Percentiles rank a stretch among this genome's conserved stretches.
These are phyloP conservation scores for Mucor circinelloides DNA, from an alignment of 371 early-diverging fungal genomes.

Conservation along the genomic window DNA sequence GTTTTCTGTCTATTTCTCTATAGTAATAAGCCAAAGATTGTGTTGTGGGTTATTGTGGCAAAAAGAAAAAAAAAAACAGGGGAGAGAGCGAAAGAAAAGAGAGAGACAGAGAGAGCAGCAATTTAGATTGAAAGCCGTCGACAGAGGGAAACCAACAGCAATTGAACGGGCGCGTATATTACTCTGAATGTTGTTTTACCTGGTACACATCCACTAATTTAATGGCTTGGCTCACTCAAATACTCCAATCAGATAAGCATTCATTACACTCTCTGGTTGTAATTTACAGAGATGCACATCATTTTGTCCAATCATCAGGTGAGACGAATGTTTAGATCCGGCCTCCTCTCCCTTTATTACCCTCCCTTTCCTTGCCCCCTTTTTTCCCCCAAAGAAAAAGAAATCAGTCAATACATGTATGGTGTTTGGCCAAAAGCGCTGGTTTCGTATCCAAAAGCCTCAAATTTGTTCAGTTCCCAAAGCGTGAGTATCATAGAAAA, in stretches of 20 bases:
- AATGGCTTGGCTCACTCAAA: too few species aligned
- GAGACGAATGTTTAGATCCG: background rate
- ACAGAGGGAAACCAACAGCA: background rate
- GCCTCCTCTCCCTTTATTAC: background rate
- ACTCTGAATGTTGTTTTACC: too few species aligned
- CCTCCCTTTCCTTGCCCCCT: too few species aligned
- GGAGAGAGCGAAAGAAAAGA: background rate
- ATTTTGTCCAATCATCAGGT: background rate
- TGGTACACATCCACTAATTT: too few species aligned
- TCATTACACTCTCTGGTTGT: background rate
- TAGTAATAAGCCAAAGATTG: background rate
- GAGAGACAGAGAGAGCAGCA: background rate
- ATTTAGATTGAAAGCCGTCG: background rate
- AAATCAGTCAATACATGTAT: background rate
- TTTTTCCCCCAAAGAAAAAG: too few species aligned
- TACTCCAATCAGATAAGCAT: too few species aligned
- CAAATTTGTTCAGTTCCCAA: background rate
- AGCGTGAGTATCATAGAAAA: background rate
- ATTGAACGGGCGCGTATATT: background rate
- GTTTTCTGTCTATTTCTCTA: background rate
- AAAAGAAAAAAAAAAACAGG: background rate
- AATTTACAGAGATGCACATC: background rate
- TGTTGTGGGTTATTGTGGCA: background rate
- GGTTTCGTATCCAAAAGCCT: background rate
- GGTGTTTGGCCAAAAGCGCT: background rate